Evolutionary conservation across 2,329 filamentous ascomycete genomes (phyloP), one percentile per base, ranked within the genome.

Genomic region (Atkinsonella texensis): DNA sequence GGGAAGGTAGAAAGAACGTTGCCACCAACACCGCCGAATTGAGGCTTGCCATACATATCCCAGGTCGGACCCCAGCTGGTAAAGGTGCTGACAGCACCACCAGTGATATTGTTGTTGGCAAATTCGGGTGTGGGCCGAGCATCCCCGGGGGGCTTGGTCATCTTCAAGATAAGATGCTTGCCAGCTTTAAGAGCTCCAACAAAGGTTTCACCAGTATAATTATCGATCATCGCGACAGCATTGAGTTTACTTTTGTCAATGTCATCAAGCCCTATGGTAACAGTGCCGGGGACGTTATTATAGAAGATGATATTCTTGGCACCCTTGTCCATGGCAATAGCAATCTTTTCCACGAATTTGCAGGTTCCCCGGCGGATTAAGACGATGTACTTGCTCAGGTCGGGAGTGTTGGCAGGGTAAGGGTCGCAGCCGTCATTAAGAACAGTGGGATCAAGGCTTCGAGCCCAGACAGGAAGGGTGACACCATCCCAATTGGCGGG

Each of bases 261-360:
- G 1, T 44, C 32, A 0, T 59, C 55, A 3, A 69, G 64, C 39
- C 69, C 63, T 11, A 70, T 66, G 8, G 59, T 54, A 4, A 60
- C 55, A 2, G 70, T 65, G 13, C 65, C 68, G 7, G 57, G 55
- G 17, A 49, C 55, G 55, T 77, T 79, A 69, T 83, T 83, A 65
- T 83, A 84, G 58, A 81, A 68, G 56, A 85, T 64, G 50, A 85
- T 64, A 56, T 83, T 81, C 59, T 76, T 74, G 48, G 79, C 81
- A 11, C 81, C 81, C 47, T 71, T 70, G 7, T 68, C 71, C 2
- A 68, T 73, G 4, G 76, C 75, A 53, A 80, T 77, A 41, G 66
- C 59, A 2, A 72, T 73, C 67, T 84, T 83, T 12, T 70, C 58
- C 2, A 69, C 67, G 53, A 81, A 82, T 0, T 70, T 70, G 62